A percentile compares a stretch with the other conserved stretches of the same genome.
Conservation (phyloP, 202 grass and related monocot species). For the Saccharum hybrid region DNA sequence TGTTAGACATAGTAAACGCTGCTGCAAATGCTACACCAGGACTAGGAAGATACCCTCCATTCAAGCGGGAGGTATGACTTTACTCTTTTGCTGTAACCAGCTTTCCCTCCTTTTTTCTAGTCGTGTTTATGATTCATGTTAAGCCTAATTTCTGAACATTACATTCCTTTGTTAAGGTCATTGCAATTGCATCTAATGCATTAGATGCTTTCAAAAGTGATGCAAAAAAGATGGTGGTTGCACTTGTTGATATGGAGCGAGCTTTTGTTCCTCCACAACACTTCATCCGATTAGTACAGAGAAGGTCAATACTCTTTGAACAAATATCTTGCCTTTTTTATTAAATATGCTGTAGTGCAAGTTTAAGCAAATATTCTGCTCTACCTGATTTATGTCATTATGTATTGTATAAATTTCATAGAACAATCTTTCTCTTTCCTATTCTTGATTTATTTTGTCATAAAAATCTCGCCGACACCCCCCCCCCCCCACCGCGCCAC, state of each 20-base stretch:
- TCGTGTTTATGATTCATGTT: constrained; percentile 28
- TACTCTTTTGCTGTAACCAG: constrained; percentile 29
- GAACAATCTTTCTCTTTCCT: background rate
- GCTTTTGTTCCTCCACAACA: constrained; percentile 97
- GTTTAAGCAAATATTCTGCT: constrained; percentile 19
- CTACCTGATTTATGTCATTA: constrained; percentile 2
- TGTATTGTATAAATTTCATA: constrained; percentile 27
- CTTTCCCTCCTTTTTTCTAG: constrained; percentile 39
- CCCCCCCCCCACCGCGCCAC: too few relatives aligned
- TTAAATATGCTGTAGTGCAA: constrained; percentile 30
- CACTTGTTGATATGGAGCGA: constrained; percentile 99
- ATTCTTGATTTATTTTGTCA: constrained; percentile 19
- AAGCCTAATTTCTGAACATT: constrained; percentile 41
- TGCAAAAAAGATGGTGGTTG: constrained; percentile 95
- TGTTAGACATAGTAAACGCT: constrained; percentile 93
- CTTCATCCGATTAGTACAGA: constrained; percentile 97
- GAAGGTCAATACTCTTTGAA: constrained; percentile 54
- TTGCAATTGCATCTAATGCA: constrained; percentile 84
- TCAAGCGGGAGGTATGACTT: constrained; percentile 91
- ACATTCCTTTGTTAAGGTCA: constrained; percentile 61
- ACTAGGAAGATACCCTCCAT: constrained; percentile 94
- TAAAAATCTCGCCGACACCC: too few relatives aligned
- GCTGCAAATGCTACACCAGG: constrained; percentile 90
- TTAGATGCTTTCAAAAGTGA: constrained; percentile 89
- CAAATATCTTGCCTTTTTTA: constrained; percentile 18